Percentiles rank a stretch among this genome's conserved stretches.
Conservation (phyloP, 768 basidiomycete genomes). For the Asterophora parasitica region DNA sequence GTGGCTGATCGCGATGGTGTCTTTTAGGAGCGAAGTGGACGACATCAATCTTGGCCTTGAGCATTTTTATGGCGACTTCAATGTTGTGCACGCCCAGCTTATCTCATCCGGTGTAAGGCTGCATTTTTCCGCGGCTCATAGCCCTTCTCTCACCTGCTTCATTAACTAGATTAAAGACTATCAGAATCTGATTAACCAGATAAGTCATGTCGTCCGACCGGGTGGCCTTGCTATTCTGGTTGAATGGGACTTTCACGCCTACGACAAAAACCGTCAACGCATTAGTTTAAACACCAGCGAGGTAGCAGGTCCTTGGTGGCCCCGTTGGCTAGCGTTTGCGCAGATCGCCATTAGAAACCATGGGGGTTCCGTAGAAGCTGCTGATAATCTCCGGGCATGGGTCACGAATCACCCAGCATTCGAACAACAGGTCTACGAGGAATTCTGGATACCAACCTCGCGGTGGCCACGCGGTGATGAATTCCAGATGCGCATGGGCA, state of each 20-base stretch:
- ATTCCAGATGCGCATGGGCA: constrained; percentile 32
- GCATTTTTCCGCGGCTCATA: constrained; percentile 7
- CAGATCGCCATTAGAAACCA: constrained; percentile 46
- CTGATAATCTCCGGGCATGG: constrained; percentile 52
- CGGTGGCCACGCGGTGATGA: constrained; percentile 45
- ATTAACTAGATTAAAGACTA: constrained; percentile 58
- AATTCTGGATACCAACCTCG: constrained; percentile 61
- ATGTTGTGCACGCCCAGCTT: constrained; percentile 70
- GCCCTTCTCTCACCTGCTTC: constrained; percentile 16
- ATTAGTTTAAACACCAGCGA: constrained; percentile 36
- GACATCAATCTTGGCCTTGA: constrained; percentile 82
- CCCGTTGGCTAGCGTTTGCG: constrained; percentile 59
- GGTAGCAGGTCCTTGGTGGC: constrained; percentile 50
- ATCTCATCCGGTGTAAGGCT: constrained; percentile 66
- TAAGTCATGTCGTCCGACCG: constrained; percentile 61
- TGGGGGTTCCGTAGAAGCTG: constrained; percentile 64
- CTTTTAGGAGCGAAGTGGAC: constrained; percentile 69
- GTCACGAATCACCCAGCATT: constrained; percentile 48
- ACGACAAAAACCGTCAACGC: constrained; percentile 44
- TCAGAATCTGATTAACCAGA: constrained; percentile 56
- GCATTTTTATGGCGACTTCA: constrained; percentile 75
- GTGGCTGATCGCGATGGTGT: constrained; percentile 5
- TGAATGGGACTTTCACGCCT: constrained; percentile 68
- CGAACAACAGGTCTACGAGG: constrained; percentile 51
- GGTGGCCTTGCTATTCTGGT: constrained; percentile 61